Percentiles rank a stretch among this genome's conserved stretches.
phyloP scores from a whole-genome alignment of 805 yeast genomes.

The Monosporozyma solicola region DNA sequence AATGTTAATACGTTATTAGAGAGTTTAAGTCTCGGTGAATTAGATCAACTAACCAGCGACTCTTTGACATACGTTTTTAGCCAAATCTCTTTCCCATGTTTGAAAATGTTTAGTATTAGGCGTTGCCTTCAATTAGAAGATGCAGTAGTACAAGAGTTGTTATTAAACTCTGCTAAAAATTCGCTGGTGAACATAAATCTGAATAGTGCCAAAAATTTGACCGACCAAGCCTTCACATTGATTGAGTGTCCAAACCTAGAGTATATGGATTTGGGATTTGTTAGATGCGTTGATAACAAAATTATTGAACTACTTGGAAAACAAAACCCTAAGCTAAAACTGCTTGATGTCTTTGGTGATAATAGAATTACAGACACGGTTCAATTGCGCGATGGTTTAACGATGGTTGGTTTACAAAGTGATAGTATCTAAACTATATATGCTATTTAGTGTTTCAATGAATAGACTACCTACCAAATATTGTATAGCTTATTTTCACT shows the following conservation, averaged over 20 bases:
- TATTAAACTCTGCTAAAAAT: slow-evolving; percentile 48
- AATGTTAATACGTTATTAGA: slow-evolving; percentile 31
- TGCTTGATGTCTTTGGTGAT: slow-evolving; percentile 75
- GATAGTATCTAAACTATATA: slow-evolving; percentile 37
- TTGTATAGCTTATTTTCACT: neutral
- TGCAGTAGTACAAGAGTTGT: slow-evolving; percentile 46
- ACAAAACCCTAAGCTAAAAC: slow-evolving; percentile 51
- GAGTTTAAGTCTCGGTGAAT: slow-evolving; percentile 45
- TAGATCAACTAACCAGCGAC: slow-evolving; percentile 62
- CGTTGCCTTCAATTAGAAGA: slow-evolving; percentile 64
- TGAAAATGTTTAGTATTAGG: slow-evolving; percentile 50
- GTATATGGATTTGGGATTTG: slow-evolving; percentile 69
- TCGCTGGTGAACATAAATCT: slow-evolving; percentile 63
- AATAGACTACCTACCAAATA: neutral
- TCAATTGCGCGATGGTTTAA: slow-evolving; percentile 42
- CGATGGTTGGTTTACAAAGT: slow-evolving; percentile 67
- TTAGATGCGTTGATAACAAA: slow-evolving; percentile 63
- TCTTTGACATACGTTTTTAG: slow-evolving; percentile 54
- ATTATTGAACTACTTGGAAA: slow-evolving; percentile 48
- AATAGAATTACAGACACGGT: slow-evolving; percentile 57
- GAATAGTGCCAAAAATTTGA: slow-evolving; percentile 59
- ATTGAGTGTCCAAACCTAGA: slow-evolving; percentile 52
- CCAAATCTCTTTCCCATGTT: slow-evolving; percentile 40
- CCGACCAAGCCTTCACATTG: slow-evolving; percentile 42
- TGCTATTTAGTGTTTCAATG: neutral